Percentiles rank a stretch among this genome's conserved stretches.
Evolutionary conservation across 2,329 filamentous ascomycete species (phyloP).

Genomic region (Chrysosporium keratinophilum): DNA sequence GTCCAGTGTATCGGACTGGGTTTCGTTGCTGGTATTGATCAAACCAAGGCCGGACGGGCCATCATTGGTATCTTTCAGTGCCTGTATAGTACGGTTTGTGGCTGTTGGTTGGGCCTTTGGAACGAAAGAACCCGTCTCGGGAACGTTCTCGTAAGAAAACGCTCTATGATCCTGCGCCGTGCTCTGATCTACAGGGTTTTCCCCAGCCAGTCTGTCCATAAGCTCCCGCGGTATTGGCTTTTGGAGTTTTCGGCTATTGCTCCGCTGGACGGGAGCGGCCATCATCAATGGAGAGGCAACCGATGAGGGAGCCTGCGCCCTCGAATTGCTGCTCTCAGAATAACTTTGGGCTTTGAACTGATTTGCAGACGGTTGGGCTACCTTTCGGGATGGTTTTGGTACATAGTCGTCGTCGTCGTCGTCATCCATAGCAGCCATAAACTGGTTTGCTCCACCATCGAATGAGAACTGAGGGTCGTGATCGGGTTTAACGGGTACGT

Average conservation of each 20-base stretch:
- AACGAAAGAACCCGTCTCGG: not conserved
- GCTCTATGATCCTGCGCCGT: not conserved
- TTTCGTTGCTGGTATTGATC: conserved; percentile 5
- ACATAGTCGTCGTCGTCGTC: not conserved
- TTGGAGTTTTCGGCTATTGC: conserved; percentile 16
- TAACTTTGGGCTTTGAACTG: not conserved
- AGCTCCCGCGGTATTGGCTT: conserved; percentile 12
- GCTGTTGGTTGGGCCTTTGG: not conserved
- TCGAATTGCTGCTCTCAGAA: not conserved
- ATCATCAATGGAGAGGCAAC: not conserved
- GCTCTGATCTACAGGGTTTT: not conserved
- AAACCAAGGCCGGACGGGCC: conserved; percentile 3
- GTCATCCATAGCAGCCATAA: not conserved
- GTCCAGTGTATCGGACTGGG: conserved; percentile 14
- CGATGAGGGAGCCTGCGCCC: not conserved
- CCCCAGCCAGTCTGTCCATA: not conserved
- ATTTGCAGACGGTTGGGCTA: not conserved
- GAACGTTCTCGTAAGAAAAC: not conserved
- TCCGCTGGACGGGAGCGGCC: conserved; percentile 9
- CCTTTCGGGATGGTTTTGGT: not conserved
- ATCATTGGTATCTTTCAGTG: not conserved
- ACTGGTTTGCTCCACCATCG: conserved; percentile 8
- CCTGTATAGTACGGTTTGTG: not conserved
- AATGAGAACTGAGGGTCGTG: conserved; percentile 1
- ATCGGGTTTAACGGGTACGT: not conserved